A percentile compares a stretch with the other conserved stretches of the same genome.
phyloP scores from a whole-genome alignment of 805 yeast species.

The Barnettozyma vustinii region DNA sequence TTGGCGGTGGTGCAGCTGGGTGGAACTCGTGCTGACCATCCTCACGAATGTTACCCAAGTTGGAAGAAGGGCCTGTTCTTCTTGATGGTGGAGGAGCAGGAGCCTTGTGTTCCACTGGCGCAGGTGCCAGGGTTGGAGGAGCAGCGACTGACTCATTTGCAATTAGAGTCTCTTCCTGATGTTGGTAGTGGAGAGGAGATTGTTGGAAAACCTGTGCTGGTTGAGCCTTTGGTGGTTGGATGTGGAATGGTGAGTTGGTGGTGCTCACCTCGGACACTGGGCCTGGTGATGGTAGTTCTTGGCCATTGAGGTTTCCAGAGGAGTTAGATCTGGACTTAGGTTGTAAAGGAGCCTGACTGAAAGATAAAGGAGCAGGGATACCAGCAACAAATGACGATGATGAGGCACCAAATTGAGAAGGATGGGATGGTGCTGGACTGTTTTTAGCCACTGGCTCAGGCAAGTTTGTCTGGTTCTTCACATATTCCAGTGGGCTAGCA shows the following conservation, averaged over 20 bases:
- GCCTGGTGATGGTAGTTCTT: background rate
- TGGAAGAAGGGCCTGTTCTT: conserved; percentile 25
- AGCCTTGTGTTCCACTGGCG: conserved; percentile 26
- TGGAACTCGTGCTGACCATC: conserved; percentile 19
- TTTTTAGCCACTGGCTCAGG: conserved; percentile 15
- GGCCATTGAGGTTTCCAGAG: conserved; percentile 6
- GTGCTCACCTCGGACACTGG: background rate
- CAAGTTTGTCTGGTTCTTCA: conserved; percentile 3
- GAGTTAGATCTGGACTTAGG: conserved; percentile 28
- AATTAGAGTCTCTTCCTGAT: background rate
- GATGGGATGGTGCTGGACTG: conserved; percentile 3
- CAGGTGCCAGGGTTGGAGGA: background rate
- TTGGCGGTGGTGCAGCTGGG: conserved; percentile 1
- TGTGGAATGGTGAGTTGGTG: conserved; percentile 7
- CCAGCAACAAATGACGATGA: background rate
- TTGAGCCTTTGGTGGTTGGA: conserved; percentile 15
- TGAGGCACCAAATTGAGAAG: conserved; percentile 2
- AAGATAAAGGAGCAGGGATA: conserved; percentile 19
- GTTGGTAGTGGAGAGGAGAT: conserved; percentile 5
- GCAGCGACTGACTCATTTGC: background rate
- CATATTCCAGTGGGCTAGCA: conserved; percentile 4
- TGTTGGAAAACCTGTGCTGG: conserved; percentile 12
- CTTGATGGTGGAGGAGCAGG: conserved; percentile 60
- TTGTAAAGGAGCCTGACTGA: conserved; percentile 31
- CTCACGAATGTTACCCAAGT: conserved; percentile 28